Base-by-base conservation (phyloP, 2,329 filamentous ascomycete genomes). In the Akanthomyces lecanii region DNA sequence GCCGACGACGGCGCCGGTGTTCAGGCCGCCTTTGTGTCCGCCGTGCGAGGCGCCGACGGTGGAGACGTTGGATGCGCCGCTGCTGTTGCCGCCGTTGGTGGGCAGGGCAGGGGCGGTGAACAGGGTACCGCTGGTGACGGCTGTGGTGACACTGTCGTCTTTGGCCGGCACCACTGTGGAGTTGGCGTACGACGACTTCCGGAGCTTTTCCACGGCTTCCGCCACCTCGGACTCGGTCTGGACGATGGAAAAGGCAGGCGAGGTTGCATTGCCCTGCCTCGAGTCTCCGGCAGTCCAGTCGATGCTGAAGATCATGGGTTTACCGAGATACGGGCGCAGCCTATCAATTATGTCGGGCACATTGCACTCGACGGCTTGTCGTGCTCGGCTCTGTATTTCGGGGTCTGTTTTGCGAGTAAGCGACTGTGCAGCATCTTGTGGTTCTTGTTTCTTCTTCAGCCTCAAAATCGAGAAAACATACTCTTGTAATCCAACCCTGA, bases 1-100 rank as follows among this genome's bases (percentile, higher is more conserved):
- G 50, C 81, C 81, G 21, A 76, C 77, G 42, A 78, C 79, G 60
- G 79, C 79, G 28, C 79, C 81, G 0, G 70, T 72, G 3, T 75
- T 71, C 3, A 82, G 72, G 14, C 70, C 65, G 33, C 68, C 62
- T 1, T 25, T 40, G 61, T 25, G 25, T 38, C 28, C 12, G 47
- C 28, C n/a, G 55, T 38, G 44, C 7, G 45, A 14, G 44, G 36
- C 30, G 38, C 42, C 47, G 36, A 14, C 44, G 42, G 33, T 33
- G 50, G 33, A 4, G 7, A 30, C 7, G 45, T 57, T 61, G 23
- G 68, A 63, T 11, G 59, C 60, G 18, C 40, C n/a, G 44, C 40
- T 18, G 45, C 10, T 33, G 16, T 23, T 52, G 50, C 5, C 25
- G 33, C n/a, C 38, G 30, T 11, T 18, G 48, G 23, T 18, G 48